These are phyloP conservation scores for Fonsecaea multimorphosa DNA, from an alignment of 2,329 filamentous ascomycete genomes.

Conservation along the genomic window DNA sequence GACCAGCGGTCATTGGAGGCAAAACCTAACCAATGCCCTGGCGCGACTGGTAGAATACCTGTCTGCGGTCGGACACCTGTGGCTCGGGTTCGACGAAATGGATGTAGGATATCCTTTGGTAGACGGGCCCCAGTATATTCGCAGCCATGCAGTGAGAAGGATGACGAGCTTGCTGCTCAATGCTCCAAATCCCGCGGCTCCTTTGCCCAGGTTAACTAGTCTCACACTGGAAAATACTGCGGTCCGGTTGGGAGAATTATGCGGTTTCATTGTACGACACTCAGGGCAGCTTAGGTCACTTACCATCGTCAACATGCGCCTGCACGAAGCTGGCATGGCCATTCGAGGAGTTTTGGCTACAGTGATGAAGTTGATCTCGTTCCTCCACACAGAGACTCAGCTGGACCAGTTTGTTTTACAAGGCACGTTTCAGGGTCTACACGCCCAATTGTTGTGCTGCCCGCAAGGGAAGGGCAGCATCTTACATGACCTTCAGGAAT, in stretches of 20 bases:
- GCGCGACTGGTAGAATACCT: neutral
- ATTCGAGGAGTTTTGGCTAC: neutral
- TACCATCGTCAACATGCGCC: conserved; percentile 1
- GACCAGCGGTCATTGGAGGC: conserved; percentile 2
- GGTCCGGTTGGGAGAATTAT: neutral
- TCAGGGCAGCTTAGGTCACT: neutral
- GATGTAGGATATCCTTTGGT: neutral
- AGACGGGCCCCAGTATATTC: neutral
- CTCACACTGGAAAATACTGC: conserved; percentile 13
- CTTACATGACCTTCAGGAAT: conserved; percentile 1
- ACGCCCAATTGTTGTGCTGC: neutral
- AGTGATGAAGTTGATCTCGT: conserved; percentile 5
- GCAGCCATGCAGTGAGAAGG: conserved; percentile 9
- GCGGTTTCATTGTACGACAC: neutral
- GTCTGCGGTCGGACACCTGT: neutral
- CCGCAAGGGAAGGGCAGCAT: neutral
- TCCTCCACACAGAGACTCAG: neutral
- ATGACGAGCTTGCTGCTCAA: conserved; percentile 9
- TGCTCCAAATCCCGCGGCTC: neutral
- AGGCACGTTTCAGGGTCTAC: neutral
- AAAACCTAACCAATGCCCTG: neutral
- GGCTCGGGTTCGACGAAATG: conserved; percentile 12
- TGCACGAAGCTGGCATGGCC: neutral
- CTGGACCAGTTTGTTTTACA: conserved; percentile 1
- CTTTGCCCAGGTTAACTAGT: neutral